Evolutionary conservation across 1,284 basidiomycete species (phyloP), one percentile per base, ranked within the genome.

Genomic region (Rhodotorula glutinis): DNA sequence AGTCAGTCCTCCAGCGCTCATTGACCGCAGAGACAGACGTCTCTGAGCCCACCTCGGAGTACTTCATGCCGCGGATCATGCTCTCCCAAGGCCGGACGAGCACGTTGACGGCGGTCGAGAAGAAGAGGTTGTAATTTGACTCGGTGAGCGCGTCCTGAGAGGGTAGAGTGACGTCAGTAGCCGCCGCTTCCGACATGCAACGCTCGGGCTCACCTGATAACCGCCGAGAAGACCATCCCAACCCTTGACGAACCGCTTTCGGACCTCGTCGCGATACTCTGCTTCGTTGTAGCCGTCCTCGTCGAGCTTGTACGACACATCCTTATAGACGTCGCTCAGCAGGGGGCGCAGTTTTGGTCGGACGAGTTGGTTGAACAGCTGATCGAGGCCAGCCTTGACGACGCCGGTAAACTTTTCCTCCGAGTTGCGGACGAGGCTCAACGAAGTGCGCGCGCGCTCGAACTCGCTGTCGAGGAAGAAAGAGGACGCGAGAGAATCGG

Each of bases 61-160:
- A 98, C 76, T 86, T 87, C 78, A 96, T 84, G 3, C 85, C 83
- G 75, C 88, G 81, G 29, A 94, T 82, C 75, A 88, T 85, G 77
- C 89, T 91, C 80, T 99, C 96, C 93, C 94, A 98, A 44, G 93
- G 93, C 51, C 90, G 83, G 23, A 95, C 86, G 33, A 98, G 81
- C 2, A 89, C 85, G 76, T 96, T 93, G 19, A 98, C 83, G 0
- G 88, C 87, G 62, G 94, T 83, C 2, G 85, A 85, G 75, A 96
- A 92, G 79, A 97, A 88, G 21, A 87, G 76, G 23, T 90, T 87
- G 78, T 89, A 96, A 78, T 98, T 98, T 62, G 81, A 82, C 66
- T 95, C 90, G 0, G 91, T 93, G 75, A 97, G 88, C 0, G 85
- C 81, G 64, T 90, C 89, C 90, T 92, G 73, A 19, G 10, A 60